phyloP scores from a whole-genome alignment of 257 asterid species.

The Cinchona pubescens region DNA sequence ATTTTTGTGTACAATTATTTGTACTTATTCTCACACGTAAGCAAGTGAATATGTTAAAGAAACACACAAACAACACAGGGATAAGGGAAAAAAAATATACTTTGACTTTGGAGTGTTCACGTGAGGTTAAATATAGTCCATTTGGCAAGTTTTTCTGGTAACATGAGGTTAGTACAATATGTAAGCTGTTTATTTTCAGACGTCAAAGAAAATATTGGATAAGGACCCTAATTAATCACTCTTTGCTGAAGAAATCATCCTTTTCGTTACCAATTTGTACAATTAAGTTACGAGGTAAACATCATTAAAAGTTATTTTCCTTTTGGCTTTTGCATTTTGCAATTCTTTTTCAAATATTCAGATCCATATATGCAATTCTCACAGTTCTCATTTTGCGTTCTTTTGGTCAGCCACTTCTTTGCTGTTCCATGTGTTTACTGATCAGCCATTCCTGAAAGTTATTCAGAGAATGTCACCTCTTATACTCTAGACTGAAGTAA shows the following conservation, averaged over 20 bases:
- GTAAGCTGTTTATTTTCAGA: background rate
- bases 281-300: background rate
- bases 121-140: background rate
- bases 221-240: constrained; percentile 20
- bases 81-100: background rate
- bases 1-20: background rate
- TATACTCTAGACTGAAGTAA: too few relatives aligned
- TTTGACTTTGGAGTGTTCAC: constrained; percentile 10
- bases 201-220: background rate
- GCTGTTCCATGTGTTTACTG: background rate
- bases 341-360: too few relatives aligned
- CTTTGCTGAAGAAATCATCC: constrained; percentile 6
- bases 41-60: background rate
- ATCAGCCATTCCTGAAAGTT: background rate
- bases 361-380: too few relatives aligned
- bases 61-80: background rate
- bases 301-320: background rate
- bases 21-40: background rate
- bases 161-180: background rate
- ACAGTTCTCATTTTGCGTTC: background rate
- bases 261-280: constrained; percentile 17
- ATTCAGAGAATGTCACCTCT: too few relatives aligned
- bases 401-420: background rate
- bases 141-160: background rate
- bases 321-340: too few relatives aligned